These are phyloP conservation scores for Psidium guajava DNA, from an alignment of 345 rosid genomes.

Conservation along the genomic window DNA sequence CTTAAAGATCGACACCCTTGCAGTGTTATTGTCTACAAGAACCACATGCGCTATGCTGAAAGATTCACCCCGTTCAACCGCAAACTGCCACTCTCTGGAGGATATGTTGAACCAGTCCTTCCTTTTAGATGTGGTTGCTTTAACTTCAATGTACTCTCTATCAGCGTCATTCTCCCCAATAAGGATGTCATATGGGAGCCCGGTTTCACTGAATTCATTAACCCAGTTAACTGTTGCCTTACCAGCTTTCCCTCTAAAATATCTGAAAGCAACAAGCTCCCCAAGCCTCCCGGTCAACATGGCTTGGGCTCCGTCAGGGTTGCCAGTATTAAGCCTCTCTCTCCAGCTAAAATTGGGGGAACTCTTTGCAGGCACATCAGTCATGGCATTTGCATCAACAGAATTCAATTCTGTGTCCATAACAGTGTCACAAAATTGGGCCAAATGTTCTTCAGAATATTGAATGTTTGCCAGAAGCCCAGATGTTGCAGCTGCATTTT, in stretches of 20 bases:
- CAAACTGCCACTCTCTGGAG: conserved; percentile 83
- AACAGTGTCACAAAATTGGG: background rate
- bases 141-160: conserved; percentile 67
- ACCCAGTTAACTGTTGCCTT: conserved; percentile 55
- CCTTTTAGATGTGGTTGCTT: conserved; percentile 56
- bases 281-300: conserved; percentile 62
- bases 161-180: conserved; percentile 19
- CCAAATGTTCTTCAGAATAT: background rate
- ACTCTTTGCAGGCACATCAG: conserved; percentile 7
- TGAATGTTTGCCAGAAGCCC: background rate
- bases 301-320: conserved; percentile 37
- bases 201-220: conserved; percentile 64
- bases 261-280: conserved; percentile 64
- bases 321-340: conserved; percentile 46
- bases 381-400: conserved; percentile 10
- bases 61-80: conserved; percentile 51
- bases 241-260: conserved; percentile 29
- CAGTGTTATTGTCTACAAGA: conserved; percentile 37
- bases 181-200: conserved; percentile 75
- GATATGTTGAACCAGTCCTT: conserved; percentile 84
- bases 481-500: conserved; percentile 3
- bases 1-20: conserved; percentile 41
- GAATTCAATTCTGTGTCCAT: background rate
- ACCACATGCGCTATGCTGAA: conserved; percentile 63
- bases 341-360: conserved; percentile 23